Evolutionary conservation across 192 early-diverging fungal genomes (phyloP).

Genomic region (Chytriomyces hyalinus): DNA sequence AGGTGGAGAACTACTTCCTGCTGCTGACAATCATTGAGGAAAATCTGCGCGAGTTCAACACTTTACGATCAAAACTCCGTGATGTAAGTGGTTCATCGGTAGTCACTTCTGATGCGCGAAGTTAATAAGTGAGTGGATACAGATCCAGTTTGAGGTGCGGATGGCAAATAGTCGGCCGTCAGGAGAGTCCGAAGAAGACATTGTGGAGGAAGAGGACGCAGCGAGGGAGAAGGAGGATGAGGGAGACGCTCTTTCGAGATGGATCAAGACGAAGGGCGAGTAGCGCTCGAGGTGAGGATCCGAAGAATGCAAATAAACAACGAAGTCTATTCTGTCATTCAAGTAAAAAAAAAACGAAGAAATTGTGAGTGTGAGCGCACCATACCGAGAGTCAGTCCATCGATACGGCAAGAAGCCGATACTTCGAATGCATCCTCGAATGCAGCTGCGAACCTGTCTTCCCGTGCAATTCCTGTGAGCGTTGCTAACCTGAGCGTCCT

Average conservation of each 20-base stretch:
- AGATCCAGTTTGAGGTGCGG: conserved; percentile 43
- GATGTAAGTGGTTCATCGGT: conserved; percentile 28
- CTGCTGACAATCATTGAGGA: conserved; percentile 51
- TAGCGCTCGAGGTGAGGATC: neutral
- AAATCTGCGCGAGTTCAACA: conserved; percentile 45
- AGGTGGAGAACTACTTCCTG: conserved; percentile 52
- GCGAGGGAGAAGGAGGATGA: conserved; percentile 28
- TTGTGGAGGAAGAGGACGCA: conserved; percentile 2
- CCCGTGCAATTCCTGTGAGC: neutral
- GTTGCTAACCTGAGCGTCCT: neutral
- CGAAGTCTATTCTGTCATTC: neutral
- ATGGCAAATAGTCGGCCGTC: conserved; percentile 29
- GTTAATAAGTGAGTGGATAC: neutral
- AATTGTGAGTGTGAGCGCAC: too few relatives aligned
- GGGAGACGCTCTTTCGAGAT: conserved; percentile 37
- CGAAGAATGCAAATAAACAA: neutral
- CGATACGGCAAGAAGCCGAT: neutral
- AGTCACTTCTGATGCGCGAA: neutral
- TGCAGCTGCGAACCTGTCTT: neutral
- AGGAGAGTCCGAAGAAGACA: conserved; percentile 25
- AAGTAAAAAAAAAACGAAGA: neutral
- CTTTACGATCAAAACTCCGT: conserved; percentile 40
- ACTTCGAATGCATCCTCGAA: neutral
- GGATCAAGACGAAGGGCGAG: conserved; percentile 15
- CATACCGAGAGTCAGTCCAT: neutral